Evolutionary conservation across 768 basidiomycete genomes (phyloP).

Genomic region (Lentinula sp.): DNA sequence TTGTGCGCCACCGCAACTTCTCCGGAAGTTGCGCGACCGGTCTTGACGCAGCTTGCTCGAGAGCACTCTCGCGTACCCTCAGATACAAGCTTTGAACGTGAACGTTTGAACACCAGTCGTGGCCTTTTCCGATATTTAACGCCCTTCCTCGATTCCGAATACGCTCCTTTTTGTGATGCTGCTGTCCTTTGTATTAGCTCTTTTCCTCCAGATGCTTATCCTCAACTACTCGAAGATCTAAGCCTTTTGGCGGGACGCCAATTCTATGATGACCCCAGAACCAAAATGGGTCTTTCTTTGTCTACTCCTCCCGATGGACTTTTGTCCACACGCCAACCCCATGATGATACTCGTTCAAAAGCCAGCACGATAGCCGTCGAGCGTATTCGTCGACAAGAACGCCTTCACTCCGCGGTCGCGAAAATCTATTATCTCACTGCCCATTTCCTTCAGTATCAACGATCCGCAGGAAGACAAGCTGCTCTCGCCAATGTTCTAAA

Average conservation of each 20-base stretch:
- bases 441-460: slow-evolving; percentile 64
- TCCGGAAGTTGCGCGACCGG: slow-evolving; percentile 51
- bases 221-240: slow-evolving; percentile 79
- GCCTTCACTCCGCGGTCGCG: slow-evolving; percentile 79
- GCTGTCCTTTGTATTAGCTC: slow-evolving; percentile 87
- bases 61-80: slow-evolving; percentile 69
- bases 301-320: slow-evolving; percentile 26
- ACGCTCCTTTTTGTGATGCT: slow-evolving; percentile 75
- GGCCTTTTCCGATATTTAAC: slow-evolving; percentile 82
- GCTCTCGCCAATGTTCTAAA: slow-evolving; percentile 77
- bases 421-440: slow-evolving; percentile 87
- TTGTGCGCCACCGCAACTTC: slow-evolving; percentile 78
- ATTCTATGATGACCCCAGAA: slow-evolving; percentile 70
- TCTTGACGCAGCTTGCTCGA: slow-evolving; percentile 47
- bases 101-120: slow-evolving; percentile 74
- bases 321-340: slow-evolving; percentile 48
- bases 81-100: slow-evolving; percentile 61
- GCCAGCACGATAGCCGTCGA: slow-evolving; percentile 38
- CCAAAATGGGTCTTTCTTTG: slow-evolving; percentile 33
- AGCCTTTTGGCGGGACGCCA: slow-evolving; percentile 75
- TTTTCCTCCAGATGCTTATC: slow-evolving; percentile 71
- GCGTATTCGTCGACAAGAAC: slow-evolving; percentile 66
- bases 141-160: slow-evolving; percentile 84
- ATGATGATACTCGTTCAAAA: slow-evolving; percentile 56
- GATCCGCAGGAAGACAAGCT: slow-evolving; percentile 61